A percentile compares a stretch with the other conserved stretches of the same genome.
Conservation (phyloP, 1,139 yeast species). For the Saccharomycopsis phalli region DNA sequence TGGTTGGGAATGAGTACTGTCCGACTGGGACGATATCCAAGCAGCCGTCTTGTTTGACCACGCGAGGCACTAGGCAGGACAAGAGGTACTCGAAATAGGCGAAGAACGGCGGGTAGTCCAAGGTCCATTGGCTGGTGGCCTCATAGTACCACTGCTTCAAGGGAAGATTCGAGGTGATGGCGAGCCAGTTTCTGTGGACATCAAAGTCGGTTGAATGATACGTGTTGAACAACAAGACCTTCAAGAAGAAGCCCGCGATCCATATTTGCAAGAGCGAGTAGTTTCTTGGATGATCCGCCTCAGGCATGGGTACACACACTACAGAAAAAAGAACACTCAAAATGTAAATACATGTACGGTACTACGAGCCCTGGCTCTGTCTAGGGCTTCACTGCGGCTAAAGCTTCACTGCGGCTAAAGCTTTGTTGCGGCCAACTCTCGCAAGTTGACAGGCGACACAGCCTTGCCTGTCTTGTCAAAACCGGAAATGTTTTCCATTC, state of each 20-base stretch:
- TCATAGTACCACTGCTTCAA: constrained; percentile 76
- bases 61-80: constrained; percentile 59
- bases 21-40: constrained; percentile 62
- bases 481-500: constrained; percentile 17
- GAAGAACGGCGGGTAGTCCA: constrained; percentile 96
- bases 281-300: constrained; percentile 27
- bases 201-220: constrained; percentile 91
- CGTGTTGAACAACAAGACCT: constrained; percentile 38
- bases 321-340: too few relatives aligned
- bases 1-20: constrained; percentile 64
- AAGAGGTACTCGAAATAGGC: constrained; percentile 88
- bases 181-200: constrained; percentile 95
- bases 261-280: constrained; percentile 55
- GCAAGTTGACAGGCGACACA: constrained; percentile 15
- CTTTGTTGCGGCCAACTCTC: neutral
- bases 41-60: constrained; percentile 68
- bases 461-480: constrained; percentile 9
- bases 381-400: neutral
- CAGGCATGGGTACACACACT: too few relatives aligned
- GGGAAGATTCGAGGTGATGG: constrained; percentile 78
- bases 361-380: neutral
- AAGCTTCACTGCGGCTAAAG: too few relatives aligned
- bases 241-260: constrained; percentile 51
- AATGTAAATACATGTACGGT: too few relatives aligned
- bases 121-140: constrained; percentile 83